These are phyloP conservation scores for Priceomyces carsonii DNA, from an alignment of 805 yeast species.

Conservation along the genomic window DNA sequence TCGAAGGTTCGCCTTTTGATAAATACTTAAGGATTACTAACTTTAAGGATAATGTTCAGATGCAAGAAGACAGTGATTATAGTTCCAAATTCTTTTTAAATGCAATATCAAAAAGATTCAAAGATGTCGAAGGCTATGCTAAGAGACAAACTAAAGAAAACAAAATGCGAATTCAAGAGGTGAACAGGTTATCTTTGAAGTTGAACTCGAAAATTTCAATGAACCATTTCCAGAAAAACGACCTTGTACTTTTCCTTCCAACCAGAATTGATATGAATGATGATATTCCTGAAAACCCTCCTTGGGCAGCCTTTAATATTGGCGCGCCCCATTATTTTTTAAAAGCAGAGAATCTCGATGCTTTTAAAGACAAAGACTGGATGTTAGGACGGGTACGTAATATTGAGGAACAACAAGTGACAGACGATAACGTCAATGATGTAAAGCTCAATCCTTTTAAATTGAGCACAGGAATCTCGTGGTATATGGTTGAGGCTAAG, in stretches of 20 bases:
- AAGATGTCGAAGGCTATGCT: constrained; percentile 88
- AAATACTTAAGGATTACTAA: constrained; percentile 21
- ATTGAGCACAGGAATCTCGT: constrained; percentile 58
- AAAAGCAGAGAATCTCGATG: constrained; percentile 35
- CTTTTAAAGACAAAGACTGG: constrained; percentile 65
- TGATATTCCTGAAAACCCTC: constrained; percentile 33
- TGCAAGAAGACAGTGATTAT: constrained; percentile 20
- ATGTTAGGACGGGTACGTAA: constrained; percentile 67
- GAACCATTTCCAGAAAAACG: constrained; percentile 66
- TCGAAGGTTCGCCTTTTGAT: constrained; percentile 14
- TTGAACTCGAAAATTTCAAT: constrained; percentile 60
- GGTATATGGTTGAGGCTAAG: constrained; percentile 64
- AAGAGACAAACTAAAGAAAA: constrained; percentile 79
- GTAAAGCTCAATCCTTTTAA: constrained; percentile 60
- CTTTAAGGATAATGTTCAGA: constrained; percentile 28
- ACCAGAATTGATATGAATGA: constrained; percentile 51
- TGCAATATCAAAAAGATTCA: constrained; percentile 69
- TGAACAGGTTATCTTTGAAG: constrained; percentile 35
- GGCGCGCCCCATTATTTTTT: constrained; percentile 85
- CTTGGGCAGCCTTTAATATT: constrained; percentile 95
- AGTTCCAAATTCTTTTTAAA: constrained; percentile 33
- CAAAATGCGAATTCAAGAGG: constrained; percentile 49
- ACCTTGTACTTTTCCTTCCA: constrained; percentile 82
- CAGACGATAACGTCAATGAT: constrained; percentile 38
- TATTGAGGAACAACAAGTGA: constrained; percentile 57